Evolutionary conservation across 805 yeast species (phyloP), one percentile per base, ranked within the genome.

Genomic region (Candida boleticola): DNA sequence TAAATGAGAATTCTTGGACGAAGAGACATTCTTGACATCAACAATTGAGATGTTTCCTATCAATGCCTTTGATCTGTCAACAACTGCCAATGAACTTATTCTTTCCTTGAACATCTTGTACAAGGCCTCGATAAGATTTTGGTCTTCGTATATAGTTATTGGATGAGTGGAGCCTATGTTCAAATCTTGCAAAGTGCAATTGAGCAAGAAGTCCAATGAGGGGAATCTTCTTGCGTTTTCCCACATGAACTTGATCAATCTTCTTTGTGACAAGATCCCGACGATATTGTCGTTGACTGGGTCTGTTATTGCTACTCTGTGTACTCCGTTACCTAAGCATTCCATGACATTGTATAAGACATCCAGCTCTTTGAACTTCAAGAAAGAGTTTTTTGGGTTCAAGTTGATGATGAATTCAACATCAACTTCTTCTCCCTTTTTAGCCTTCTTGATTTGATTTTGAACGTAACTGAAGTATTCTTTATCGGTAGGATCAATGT

Each of bases 41-140:
- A 95, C 95, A 17, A 90, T 92, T 2, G 96, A 88, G 34, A 92
- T 92, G 63, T 92, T 92, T 36, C 98, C 99, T 37, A 93, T 69
- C 45, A 92, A 70, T 54, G 83, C 79, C 54, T 78, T 69, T 50
- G 82, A 80, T 45, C 80, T 68, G 66, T 93, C 98, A 39, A 92
- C 85, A 10, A 93, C 97, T 0, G 99, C 98, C 30, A 92, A 76
- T 16, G 97, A 89, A 3, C 95, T 84, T 21, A 93, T 89, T 50
- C 88, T 80, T 49, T 85, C 84, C 33, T 72, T 73, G 61, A 87
- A 86, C 98, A 92, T 92, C 54, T 80, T 82, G 53, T 80, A 72
- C 42, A 92, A 76, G 1, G 96, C 98, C 55, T 89, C 95, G 42
- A 92, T 85, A 51, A 92, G 76, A 2, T 82, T 79, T 52, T 85